Conservation (phyloP, 306 rosid genomes). For the Sophora flavescens region DNA sequence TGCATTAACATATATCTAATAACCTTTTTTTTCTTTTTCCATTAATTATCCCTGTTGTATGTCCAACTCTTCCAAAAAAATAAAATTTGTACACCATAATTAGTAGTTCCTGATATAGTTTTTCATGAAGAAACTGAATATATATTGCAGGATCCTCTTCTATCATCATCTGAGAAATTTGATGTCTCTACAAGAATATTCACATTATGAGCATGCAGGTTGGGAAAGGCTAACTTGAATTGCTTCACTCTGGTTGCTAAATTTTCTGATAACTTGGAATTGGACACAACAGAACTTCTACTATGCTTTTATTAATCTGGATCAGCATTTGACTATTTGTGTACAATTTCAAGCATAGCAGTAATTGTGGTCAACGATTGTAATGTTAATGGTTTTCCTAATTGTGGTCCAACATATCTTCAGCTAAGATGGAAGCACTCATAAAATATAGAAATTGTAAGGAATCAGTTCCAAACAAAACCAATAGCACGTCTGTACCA, state of each 20-base stretch:
- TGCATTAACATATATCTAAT: not conserved
- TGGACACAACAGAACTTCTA: constrained; percentile 19
- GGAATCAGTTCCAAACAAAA: no score
- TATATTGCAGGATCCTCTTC: constrained; percentile 62
- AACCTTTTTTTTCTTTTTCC: not conserved
- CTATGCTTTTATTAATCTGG: not conserved
- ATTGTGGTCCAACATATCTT: no score
- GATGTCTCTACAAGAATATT: constrained; percentile 52
- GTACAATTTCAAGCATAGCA: constrained; percentile 27
- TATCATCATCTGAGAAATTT: constrained; percentile 68
- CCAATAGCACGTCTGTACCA: no score
- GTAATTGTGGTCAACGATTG: not conserved
- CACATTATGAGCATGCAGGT: constrained; percentile 42
- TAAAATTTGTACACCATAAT: not conserved
- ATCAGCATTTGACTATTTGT: not conserved
- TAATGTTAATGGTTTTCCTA: not conserved
- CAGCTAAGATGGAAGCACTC: no score
- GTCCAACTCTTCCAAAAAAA: not conserved
- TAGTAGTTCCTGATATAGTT: not conserved
- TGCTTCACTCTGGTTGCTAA: no score
- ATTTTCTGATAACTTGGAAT: constrained; percentile 9
- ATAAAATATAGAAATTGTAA: no score
- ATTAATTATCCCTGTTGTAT: not conserved
- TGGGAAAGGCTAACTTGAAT: constrained; percentile 7
- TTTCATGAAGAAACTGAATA: constrained; percentile 26